These are phyloP conservation scores for Chalara sp. DNA, from an alignment of 2,329 filamentous ascomycete genomes.

Conservation along the genomic window DNA sequence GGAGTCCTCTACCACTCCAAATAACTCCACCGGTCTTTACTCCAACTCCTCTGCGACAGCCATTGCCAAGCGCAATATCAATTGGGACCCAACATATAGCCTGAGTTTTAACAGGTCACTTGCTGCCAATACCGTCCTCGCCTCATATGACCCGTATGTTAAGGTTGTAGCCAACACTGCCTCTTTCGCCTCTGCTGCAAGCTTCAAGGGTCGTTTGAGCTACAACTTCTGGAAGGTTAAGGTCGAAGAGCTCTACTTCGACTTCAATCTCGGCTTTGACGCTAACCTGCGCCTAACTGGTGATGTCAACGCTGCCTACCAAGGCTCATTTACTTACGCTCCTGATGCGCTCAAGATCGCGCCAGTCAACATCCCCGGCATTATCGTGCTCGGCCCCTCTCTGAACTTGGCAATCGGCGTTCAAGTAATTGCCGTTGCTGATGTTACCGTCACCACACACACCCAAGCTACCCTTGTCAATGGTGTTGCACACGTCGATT, in stretches of 20 bases:
- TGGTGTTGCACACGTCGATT: conserved; percentile 34
- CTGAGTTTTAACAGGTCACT: conserved; percentile 16
- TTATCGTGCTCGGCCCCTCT: conserved; percentile 32
- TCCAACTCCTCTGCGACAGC: not conserved
- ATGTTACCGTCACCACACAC: conserved; percentile 26
- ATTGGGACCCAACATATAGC: conserved; percentile 21
- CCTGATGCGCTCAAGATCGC: conserved; percentile 31
- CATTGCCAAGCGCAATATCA: conserved; percentile 15
- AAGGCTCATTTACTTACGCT: conserved; percentile 29
- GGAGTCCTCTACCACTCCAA: no score
- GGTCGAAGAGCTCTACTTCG: conserved; percentile 33
- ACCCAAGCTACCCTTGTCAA: conserved; percentile 27
- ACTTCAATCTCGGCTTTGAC: conserved; percentile 34
- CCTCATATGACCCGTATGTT: conserved; percentile 25
- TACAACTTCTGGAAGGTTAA: conserved; percentile 31
- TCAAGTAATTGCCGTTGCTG: conserved; percentile 28
- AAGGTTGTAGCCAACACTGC: conserved; percentile 30
- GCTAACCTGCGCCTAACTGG: conserved; percentile 31
- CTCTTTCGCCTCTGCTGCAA: conserved; percentile 29
- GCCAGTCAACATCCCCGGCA: conserved; percentile 32
- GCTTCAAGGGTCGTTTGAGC: conserved; percentile 35
- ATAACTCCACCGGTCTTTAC: no score
- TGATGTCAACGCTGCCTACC: conserved; percentile 28
- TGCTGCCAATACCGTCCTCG: conserved; percentile 24
- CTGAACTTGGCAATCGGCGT: conserved; percentile 33